Evolutionary conservation across 2,329 filamentous ascomycete genomes (phyloP).

Genomic region (Penicillium rolfsii): DNA sequence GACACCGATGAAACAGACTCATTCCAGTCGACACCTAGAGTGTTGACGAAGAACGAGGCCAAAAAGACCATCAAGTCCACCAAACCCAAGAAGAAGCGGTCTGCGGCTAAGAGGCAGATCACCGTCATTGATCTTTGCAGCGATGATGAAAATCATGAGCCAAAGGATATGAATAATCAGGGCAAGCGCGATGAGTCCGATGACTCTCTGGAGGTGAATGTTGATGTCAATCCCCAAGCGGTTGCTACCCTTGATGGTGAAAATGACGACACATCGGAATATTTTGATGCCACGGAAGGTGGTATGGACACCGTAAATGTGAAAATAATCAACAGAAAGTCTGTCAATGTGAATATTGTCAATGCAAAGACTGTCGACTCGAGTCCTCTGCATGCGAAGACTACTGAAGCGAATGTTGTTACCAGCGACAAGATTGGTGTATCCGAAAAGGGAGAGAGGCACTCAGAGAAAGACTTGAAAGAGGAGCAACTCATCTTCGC

Average conservation of each 20-base stretch:
- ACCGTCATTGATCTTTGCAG: conserved; percentile 15
- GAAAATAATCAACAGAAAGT: not conserved
- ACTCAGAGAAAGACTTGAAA: not conserved
- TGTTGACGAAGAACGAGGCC: not conserved
- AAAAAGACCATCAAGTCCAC: not conserved
- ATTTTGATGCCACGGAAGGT: not conserved
- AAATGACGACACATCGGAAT: not conserved
- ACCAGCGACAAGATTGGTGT: not conserved
- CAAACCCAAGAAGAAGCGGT: not conserved
- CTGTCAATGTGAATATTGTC: not conserved
- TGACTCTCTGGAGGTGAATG: not conserved
- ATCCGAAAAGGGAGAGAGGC: not conserved
- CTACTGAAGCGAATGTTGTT: not conserved
- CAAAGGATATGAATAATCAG: not conserved
- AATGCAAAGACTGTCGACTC: not conserved
- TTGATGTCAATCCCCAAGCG: not conserved
- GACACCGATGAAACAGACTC: too few species aligned
- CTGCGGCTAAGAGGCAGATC: conserved; percentile 10
- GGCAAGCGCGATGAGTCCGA: not conserved
- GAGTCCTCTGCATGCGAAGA: not conserved
- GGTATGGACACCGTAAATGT: not conserved
- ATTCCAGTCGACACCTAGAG: not conserved
- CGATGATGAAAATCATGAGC: conserved; percentile 8
- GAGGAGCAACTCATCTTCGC: conserved; percentile 25
- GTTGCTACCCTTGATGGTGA: not conserved